Percentiles rank a stretch among this genome's conserved stretches.
Evolutionary conservation across 2,329 filamentous ascomycete genomes (phyloP).

Genomic region (Cytospora piceicola): DNA sequence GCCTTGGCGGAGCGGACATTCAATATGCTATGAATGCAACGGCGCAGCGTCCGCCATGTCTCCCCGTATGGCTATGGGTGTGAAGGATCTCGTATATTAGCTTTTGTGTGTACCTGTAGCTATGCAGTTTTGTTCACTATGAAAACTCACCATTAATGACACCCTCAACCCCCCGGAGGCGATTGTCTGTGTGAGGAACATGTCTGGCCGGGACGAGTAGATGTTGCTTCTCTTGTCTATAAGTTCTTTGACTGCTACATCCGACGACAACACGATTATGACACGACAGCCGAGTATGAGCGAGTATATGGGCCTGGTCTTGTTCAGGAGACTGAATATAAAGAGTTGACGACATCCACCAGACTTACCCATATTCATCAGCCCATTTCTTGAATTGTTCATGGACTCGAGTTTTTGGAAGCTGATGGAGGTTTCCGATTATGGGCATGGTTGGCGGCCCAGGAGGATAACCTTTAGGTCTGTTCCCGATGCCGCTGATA

Average conservation of each 20-base stretch:
- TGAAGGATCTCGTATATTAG: not conserved
- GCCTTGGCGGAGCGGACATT: not conserved
- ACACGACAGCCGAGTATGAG: not conserved
- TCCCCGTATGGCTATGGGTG: not conserved
- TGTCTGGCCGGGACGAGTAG: constrained; percentile 50
- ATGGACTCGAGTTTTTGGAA: constrained; percentile 47
- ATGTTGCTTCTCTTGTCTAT: constrained; percentile 53
- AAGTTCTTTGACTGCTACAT: constrained; percentile 52
- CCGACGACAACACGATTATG: constrained; percentile 38
- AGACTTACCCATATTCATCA: constrained; percentile 44
- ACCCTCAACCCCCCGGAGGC: not conserved
- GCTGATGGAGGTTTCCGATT: constrained; percentile 55
- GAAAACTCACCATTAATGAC: not conserved
- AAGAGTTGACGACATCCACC: no score
- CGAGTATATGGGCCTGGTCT: constrained; percentile 31
- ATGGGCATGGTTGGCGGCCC: constrained; percentile 55
- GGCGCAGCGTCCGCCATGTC: not conserved
- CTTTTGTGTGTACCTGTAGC: not conserved
- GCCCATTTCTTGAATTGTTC: constrained; percentile 57
- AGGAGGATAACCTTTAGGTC: constrained; percentile 47
- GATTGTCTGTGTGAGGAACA: constrained; percentile 11
- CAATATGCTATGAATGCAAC: not conserved
- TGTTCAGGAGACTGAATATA: constrained; percentile 28
- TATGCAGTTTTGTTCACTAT: not conserved
- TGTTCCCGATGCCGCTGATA: not conserved